Evolutionary conservation across 129 eudicot genomes (phyloP), one percentile per base, ranked within the genome.

Genomic region (Rutidosis leptorrhynchoides): DNA sequence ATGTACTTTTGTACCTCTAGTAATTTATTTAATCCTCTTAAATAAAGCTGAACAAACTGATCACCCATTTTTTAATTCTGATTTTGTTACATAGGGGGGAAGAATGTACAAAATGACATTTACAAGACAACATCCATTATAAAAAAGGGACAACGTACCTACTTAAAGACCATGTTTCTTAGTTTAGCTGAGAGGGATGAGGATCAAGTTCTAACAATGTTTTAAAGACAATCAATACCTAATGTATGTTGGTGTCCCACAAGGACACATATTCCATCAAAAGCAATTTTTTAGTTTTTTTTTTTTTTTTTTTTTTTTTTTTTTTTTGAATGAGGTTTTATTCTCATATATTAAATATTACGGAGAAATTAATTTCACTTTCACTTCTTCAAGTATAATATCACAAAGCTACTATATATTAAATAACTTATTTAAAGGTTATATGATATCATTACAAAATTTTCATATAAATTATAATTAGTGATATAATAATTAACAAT

Each of bases 121-220:
- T 19, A 48, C 24, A 12, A 69, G 64, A 53, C 74, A 75, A 51
- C 60, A 28, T 20, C 69, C 64, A 68, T 60, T 68, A 68, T 51
- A 53, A 55, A 49, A 75, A 61, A 68, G 80, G 65, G 80, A 75
- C 80, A 75, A n/a, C 27, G 53, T 75, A 75, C 80, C 80, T 75
- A 60, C 80, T 75, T 26, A 75, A 69, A 68, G 51, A 68, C 57
- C 10, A 51, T 75, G 80, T 75, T 75, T 8, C 80, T 75, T 52
- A 68, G 63, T 60, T 68, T 75, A 54, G 74, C 58, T 67, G 69
- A 51, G 30, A 58, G 45, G 5, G 0, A 63, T 33, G 30, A 58
- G 45, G 5, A 2, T 37, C 3, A 11, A 58, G 69, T 67, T 43
- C 59, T 59, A 61, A 37, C 58, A 48, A 68, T 75, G 74, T 68